phyloP scores from a whole-genome alignment of 2,329 filamentous ascomycete genomes.

The Fusarium guadeloupense region DNA sequence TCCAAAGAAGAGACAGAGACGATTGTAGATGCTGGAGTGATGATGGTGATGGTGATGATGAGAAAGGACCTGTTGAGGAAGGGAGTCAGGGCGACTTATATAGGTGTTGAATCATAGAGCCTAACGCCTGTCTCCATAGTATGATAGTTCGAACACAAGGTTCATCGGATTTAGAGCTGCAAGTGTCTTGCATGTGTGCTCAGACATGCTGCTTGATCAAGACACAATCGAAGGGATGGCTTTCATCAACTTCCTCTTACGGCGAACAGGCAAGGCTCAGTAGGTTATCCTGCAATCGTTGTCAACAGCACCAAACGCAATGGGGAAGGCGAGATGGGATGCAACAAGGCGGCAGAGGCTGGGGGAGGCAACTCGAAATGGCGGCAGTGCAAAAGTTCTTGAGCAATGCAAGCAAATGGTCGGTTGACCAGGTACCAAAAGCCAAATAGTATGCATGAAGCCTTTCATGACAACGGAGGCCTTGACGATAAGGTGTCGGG shows the following conservation, averaged over 20 bases:
- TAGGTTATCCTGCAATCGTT: constrained; percentile 12
- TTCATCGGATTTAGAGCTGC: constrained; percentile 1
- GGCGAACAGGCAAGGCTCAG: constrained; percentile 15
- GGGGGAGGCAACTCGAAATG: constrained; percentile 6
- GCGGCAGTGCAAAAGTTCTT: constrained; percentile 38
- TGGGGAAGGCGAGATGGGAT: constrained; percentile 35
- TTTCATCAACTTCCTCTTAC: constrained; percentile 40
- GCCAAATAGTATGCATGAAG: constrained; percentile 11
- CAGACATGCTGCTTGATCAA: constrained; percentile 2
- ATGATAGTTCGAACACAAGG: background rate
- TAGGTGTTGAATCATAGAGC: constrained; percentile 8
- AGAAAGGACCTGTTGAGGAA: constrained; percentile 1
- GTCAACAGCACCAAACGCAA: constrained; percentile 31
- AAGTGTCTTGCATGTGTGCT: constrained; percentile 6
- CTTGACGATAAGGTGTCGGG: constrained; percentile 26
- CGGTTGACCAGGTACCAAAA: constrained; percentile 3
- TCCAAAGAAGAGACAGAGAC: background rate
- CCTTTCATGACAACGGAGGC: constrained; percentile 13
- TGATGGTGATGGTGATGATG: constrained; percentile 20
- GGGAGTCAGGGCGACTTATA: constrained; percentile 33
- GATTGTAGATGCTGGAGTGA: constrained; percentile 15
- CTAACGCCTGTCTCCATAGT: background rate
- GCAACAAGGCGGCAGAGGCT: constrained; percentile 4
- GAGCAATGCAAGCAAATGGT: constrained; percentile 11
- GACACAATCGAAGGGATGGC: constrained; percentile 17